These are phyloP conservation scores for Corchorus olitorius DNA, from an alignment of 345 rosid genomes.

Conservation along the genomic window DNA sequence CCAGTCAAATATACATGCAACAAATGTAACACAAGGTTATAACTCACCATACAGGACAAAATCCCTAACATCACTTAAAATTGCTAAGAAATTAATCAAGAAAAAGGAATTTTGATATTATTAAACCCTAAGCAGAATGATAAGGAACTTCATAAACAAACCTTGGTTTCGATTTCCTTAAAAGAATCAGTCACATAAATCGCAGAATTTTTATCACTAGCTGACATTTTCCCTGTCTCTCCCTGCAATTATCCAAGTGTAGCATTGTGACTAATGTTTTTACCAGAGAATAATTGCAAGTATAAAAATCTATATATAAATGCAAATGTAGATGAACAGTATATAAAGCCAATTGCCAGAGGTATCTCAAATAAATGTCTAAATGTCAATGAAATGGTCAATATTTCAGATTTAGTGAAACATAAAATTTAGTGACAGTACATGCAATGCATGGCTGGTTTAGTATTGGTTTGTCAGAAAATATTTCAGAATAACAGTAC, in stretches of 20 bases:
- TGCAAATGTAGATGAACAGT: not conserved
- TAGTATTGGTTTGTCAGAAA: not conserved
- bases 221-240: constrained; percentile 95
- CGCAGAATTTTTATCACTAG: constrained; percentile 96
- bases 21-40: not conserved
- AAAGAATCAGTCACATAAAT: constrained; percentile 89
- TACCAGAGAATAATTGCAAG: not conserved
- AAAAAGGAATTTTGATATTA: not conserved
- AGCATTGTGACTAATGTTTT: not conserved
- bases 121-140: not conserved
- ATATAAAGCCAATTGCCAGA: not conserved
- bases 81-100: not conserved
- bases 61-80: not conserved
- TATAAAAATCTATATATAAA: not conserved
- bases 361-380: not conserved
- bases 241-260: constrained; percentile 53
- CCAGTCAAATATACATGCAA: not conserved
- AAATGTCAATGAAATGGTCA: not conserved
- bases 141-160: constrained; percentile 24
- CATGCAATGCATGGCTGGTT: not conserved
- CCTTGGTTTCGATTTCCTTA: constrained; percentile 82
- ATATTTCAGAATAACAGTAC: not conserved
- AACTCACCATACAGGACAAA: not conserved
- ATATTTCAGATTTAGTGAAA: too few species aligned
- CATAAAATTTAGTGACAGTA: not conserved